phyloP scores from a whole-genome alignment of 2,329 filamentous ascomycete genomes.

The Calonectria crousiana region DNA sequence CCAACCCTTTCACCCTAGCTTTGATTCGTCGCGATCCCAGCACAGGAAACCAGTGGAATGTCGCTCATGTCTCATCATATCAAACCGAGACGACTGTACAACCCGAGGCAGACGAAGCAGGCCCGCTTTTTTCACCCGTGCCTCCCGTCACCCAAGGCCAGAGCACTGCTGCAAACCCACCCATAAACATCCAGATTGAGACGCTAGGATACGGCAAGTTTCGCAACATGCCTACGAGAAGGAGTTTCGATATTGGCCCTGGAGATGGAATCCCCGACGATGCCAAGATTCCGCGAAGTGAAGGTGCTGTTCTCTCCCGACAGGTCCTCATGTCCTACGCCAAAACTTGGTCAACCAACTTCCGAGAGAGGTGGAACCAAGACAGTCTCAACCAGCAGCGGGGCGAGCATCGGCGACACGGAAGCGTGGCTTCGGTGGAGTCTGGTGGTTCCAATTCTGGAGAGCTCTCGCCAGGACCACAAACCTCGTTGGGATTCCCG shows the following conservation, averaged over 20 bases:
- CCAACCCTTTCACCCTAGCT: conserved; percentile 66
- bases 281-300: conserved; percentile 30
- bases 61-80: conserved; percentile 73
- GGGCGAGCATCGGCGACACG: conserved; percentile 44
- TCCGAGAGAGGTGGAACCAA: conserved; percentile 59
- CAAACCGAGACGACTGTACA: conserved; percentile 55
- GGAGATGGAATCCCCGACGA: conserved; percentile 26
- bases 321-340: conserved; percentile 70
- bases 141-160: conserved; percentile 33
- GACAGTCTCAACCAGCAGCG: conserved; percentile 33
- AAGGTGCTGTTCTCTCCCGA: conserved; percentile 59
- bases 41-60: conserved; percentile 80
- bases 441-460: conserved; percentile 50
- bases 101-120: conserved; percentile 37
- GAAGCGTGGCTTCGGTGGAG: conserved; percentile 47
- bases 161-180: conserved; percentile 46
- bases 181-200: conserved; percentile 66
- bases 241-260: conserved; percentile 48
- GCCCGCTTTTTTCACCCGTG: conserved; percentile 38
- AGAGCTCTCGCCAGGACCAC: conserved; percentile 44
- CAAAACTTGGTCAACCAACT: conserved; percentile 61
- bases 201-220: conserved; percentile 70
- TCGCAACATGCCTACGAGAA: conserved; percentile 59
- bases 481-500: conserved; percentile 52
- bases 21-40: conserved; percentile 81